Base-by-base conservation (phyloP, 1,284 basidiomycete species). In the Earliella scabrosa region DNA sequence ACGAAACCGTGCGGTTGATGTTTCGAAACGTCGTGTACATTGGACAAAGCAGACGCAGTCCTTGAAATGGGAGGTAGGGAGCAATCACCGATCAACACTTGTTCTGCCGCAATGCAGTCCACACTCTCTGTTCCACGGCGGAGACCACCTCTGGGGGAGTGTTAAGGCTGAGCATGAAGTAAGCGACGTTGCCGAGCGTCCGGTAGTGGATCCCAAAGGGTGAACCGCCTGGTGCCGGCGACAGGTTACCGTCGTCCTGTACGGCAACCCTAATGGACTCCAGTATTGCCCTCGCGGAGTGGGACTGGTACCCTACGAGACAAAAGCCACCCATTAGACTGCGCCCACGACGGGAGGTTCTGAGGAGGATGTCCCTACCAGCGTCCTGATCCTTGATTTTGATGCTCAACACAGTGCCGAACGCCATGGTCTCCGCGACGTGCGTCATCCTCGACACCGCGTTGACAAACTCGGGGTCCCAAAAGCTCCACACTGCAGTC, bases 91-190 rank as follows among this genome's bases (percentile, higher is more conserved):
- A n/a, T n/a, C n/a, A n/a, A n/a, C n/a, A n/a, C n/a, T n/a, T n/a
- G n/a, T n/a, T n/a, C n/a, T n/a, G n/a, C n/a, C n/a, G n/a, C n/a
- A n/a, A n/a, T n/a, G 41, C 51, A 8, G 52, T 48, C 82, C 82
- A 85, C 34, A 91, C 82, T 59, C 77, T 81, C 56, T 84, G 76
- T 64, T 92, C 86, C 10, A 91, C 66, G 13, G 78, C 76, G 54
- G 82, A 78, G 32, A 88, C 75, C n/a, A 81, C 78, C 9, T 70
- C 64, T 1, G 73, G 50, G 1, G 74, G 68, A 1, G 92, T 93
- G 66, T 95, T 95, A 40, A 98, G 79, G 73, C 91, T 96, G 6
- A 88, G 90, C 85, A 99, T 98, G 71, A 98, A 88, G 73, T 99
- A 99, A 11, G 92, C 89, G 10, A 98, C 90, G 66, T 97, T 88